phyloP scores from a whole-genome alignment of 1,284 basidiomycete genomes.

The Boletus semigastroideus region DNA sequence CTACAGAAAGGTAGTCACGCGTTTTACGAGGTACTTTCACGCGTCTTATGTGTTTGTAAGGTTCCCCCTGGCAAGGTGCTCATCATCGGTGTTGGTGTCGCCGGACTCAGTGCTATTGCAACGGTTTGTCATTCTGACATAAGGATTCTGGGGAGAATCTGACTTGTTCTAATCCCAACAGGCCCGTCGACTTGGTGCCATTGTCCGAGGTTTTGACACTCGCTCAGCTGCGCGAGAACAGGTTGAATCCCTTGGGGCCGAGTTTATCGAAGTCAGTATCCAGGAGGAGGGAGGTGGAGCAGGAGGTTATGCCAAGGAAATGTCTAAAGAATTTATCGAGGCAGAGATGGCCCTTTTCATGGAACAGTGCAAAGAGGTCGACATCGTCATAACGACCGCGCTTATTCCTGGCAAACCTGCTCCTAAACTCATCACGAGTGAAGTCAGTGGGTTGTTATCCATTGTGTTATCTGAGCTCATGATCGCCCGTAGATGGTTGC shows the following conservation, averaged over 20 bases:
- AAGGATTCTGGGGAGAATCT: not conserved
- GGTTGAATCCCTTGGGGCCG: slow-evolving; percentile 82
- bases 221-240: slow-evolving; percentile 82
- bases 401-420: slow-evolving; percentile 82
- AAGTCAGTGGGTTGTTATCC: slow-evolving; percentile 34
- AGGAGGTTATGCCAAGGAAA: slow-evolving; percentile 87
- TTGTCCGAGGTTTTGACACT: slow-evolving; percentile 84
- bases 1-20: slow-evolving; percentile 25
- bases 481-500: slow-evolving; percentile 59
- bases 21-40: slow-evolving; percentile 1
- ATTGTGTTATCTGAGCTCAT: slow-evolving; percentile 9
- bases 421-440: slow-evolving; percentile 76
- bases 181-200: slow-evolving; percentile 80
- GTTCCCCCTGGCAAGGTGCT: slow-evolving; percentile 85
- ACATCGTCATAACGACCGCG: slow-evolving; percentile 84
- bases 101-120: slow-evolving; percentile 81
- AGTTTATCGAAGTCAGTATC: slow-evolving; percentile 77
- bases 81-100: slow-evolving; percentile 84
- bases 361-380: slow-evolving; percentile 83
- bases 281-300: slow-evolving; percentile 77
- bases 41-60: slow-evolving; percentile 38
- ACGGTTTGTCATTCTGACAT: slow-evolving; percentile 48
- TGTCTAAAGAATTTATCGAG: slow-evolving; percentile 87
- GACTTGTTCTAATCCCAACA: slow-evolving; percentile 28
- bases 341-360: slow-evolving; percentile 87